Conservation (phyloP, 2,329 filamentous ascomycete species). For the Paecilomyces variotii region DNA sequence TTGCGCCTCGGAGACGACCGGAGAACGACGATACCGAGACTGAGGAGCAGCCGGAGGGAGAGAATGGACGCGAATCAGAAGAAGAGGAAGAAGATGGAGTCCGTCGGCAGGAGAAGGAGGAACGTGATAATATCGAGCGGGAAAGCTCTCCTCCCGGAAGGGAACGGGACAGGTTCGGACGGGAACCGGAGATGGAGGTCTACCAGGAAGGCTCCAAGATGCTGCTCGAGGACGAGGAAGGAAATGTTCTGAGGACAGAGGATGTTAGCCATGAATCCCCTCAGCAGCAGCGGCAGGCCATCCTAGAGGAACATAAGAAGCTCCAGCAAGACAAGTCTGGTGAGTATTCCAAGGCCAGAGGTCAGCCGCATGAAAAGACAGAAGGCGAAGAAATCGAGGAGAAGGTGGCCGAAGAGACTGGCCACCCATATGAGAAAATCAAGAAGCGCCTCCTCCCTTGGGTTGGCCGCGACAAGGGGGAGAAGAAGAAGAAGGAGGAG, state of each 20-base stretch:
- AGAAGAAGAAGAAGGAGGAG: conserved; percentile 29
- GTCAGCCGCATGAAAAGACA: conserved; percentile 34
- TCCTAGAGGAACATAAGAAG: conserved; percentile 39
- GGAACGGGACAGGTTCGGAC: conserved; percentile 23
- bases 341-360: conserved; percentile 40
- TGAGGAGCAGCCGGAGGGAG: conserved; percentile 10
- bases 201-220: conserved; percentile 75
- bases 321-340: conserved; percentile 46
- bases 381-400: conserved; percentile 37
- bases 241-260: conserved; percentile 70
- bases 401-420: conserved; percentile 25
- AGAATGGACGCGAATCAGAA: conserved; percentile 7
- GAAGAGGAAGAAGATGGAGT: conserved; percentile 6
- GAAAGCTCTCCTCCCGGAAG: conserved; percentile 32
- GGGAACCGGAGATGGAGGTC: conserved; percentile 50
- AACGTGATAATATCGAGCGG: conserved; percentile 21
- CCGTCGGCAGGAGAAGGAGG: conserved; percentile 12
- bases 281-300: conserved; percentile 56
- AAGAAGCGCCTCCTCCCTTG: conserved; percentile 42
- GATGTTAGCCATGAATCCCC: conserved; percentile 40
- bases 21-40: conserved; percentile 22
- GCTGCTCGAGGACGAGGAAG: conserved; percentile 76
- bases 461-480: conserved; percentile 25
- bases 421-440: conserved; percentile 30
- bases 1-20: conserved; percentile 53